These are phyloP conservation scores for Mucor lusitanicus DNA, from an alignment of 371 early-diverging fungal species.

Conservation along the genomic window DNA sequence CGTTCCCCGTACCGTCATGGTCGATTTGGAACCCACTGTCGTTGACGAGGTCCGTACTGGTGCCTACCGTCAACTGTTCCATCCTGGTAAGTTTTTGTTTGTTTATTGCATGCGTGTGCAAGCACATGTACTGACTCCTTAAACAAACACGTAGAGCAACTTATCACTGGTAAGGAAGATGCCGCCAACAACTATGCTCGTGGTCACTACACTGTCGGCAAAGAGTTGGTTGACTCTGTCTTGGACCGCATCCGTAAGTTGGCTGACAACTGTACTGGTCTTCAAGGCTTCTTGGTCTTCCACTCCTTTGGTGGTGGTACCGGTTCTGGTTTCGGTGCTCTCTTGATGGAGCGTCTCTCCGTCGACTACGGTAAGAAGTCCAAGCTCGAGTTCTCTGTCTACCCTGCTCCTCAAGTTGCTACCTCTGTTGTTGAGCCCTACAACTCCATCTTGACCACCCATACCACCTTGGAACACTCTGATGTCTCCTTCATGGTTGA, in stretches of 20 bases:
- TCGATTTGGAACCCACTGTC: slow-evolving; percentile 98
- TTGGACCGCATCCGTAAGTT: slow-evolving; percentile 98
- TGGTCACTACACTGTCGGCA: slow-evolving; percentile 99
- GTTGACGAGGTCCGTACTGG: slow-evolving; percentile 97
- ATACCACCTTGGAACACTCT: slow-evolving; percentile 98
- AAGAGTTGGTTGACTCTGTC: slow-evolving; percentile 96
- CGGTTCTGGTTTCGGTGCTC: slow-evolving; percentile 98
- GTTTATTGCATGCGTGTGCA: slow-evolving; percentile 41
- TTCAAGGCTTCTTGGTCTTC: slow-evolving; percentile 97
- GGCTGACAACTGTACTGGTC: slow-evolving; percentile 97
- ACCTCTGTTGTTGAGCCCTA: slow-evolving; percentile 98
- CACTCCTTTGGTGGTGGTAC: slow-evolving; percentile 99
- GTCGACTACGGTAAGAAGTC: slow-evolving; percentile 98
- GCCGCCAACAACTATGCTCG: slow-evolving; percentile 99
- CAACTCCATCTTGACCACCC: slow-evolving; percentile 99
- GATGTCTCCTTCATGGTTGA: slow-evolving; percentile 99
- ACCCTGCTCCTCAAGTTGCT: slow-evolving; percentile 98
- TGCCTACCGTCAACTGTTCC: slow-evolving; percentile 96
- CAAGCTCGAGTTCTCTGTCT: slow-evolving; percentile 98
- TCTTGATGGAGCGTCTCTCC: slow-evolving; percentile 95
- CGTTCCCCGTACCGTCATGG: slow-evolving; percentile 98
- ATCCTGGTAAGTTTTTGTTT: slow-evolving; percentile 72
- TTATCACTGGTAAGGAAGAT: slow-evolving; percentile 99
- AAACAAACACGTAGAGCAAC: slow-evolving; percentile 61
- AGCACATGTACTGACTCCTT: slow-evolving; percentile 43